Percentiles rank a stretch among this genome's conserved stretches.
phyloP scores from a whole-genome alignment of 257 asterid species.

The Agastache rugosa region DNA sequence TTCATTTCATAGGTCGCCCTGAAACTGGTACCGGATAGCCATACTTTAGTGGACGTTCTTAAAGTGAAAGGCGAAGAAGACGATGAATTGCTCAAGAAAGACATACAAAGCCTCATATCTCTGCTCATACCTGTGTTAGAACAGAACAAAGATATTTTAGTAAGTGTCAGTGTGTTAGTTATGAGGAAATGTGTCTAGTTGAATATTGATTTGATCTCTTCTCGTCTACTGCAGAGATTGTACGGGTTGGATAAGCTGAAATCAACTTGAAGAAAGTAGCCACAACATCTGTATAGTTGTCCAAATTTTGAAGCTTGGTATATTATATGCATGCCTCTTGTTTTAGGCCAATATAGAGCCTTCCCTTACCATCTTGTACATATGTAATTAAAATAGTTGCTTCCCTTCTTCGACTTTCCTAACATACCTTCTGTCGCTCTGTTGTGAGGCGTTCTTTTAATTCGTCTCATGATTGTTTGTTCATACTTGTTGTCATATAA shows the following conservation, averaged over 20 bases:
- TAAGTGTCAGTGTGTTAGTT: slow-evolving; percentile 39
- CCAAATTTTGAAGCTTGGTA: slow-evolving; percentile 31
- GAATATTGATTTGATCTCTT: background rate
- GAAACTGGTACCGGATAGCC: slow-evolving; percentile 72
- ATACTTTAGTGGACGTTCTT: slow-evolving; percentile 50
- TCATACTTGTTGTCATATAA: background rate
- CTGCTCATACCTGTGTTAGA: slow-evolving; percentile 59
- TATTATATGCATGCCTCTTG: background rate
- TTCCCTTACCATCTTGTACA: slow-evolving; percentile 33
- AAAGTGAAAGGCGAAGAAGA: slow-evolving; percentile 57
- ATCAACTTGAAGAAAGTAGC: slow-evolving; percentile 51
- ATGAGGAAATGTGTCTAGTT: background rate
- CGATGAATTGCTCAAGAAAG: slow-evolving; percentile 55
- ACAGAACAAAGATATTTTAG: slow-evolving; percentile 61
- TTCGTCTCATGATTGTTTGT: slow-evolving; percentile 15
- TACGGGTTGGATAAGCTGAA: slow-evolving; percentile 70
- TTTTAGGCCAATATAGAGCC: slow-evolving; percentile 29
- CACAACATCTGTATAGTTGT: background rate
- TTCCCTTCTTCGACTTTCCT: slow-evolving; percentile 17
- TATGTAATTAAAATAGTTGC: slow-evolving; percentile 38
- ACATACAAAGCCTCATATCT: slow-evolving; percentile 53
- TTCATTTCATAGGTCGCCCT: slow-evolving; percentile 62
- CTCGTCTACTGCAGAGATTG: slow-evolving; percentile 50
- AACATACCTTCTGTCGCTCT: background rate
- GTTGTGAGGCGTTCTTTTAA: slow-evolving; percentile 10